Percentiles rank a stretch among this genome's conserved stretches.
phyloP scores from a whole-genome alignment of 345 rosid genomes.

The Corchorus olitorius region DNA sequence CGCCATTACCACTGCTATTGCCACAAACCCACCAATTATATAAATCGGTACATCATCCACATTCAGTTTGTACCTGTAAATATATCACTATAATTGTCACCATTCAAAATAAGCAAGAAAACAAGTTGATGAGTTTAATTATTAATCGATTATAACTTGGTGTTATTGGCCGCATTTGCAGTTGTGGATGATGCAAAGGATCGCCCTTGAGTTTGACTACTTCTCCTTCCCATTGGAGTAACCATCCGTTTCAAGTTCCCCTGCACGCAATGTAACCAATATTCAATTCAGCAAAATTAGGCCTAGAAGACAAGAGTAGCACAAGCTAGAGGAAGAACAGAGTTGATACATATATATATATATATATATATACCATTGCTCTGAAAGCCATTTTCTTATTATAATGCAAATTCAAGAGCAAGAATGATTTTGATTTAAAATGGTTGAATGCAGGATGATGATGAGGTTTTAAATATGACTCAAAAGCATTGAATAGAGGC shows the following conservation, averaged over 20 bases:
- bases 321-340: no score
- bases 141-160: conserved; percentile 13
- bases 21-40: conserved; percentile 43
- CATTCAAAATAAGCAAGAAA: neutral
- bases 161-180: neutral
- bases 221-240: conserved; percentile 16
- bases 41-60: conserved; percentile 49
- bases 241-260: conserved; percentile 28
- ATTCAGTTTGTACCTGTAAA: conserved; percentile 24
- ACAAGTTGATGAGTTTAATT: neutral
- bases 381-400: conserved; percentile 30
- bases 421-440: neutral
- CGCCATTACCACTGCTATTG: conserved; percentile 34
- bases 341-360: neutral
- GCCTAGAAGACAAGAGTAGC: no score
- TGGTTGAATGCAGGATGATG: neutral
- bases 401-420: neutral
- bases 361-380: conserved; percentile 23
- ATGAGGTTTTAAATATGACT: neutral
- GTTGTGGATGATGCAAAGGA: conserved; percentile 22
- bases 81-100: neutral
- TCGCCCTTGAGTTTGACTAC: neutral
- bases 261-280: conserved; percentile 11
- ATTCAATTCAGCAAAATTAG: no score
- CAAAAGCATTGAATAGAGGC: neutral